These are phyloP conservation scores for Axilococcus clingmanii DNA, from an alignment of 139 green algal species.

Conservation along the genomic window DNA sequence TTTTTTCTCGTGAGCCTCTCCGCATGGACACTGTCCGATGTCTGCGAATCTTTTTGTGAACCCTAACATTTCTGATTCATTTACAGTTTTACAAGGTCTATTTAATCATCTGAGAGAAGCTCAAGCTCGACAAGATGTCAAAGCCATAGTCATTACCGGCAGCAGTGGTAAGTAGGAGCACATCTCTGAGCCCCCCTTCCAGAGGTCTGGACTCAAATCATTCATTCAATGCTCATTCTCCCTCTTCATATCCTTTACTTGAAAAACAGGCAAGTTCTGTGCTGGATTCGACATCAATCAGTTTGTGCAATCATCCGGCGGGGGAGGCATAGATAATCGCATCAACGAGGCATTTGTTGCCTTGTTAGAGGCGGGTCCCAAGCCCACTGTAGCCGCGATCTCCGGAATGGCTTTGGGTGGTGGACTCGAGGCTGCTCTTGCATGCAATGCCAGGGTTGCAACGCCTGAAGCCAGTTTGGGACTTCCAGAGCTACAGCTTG, in stretches of 20 bases:
- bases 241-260: no score
- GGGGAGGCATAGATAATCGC: constrained; percentile 52
- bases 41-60: constrained; percentile 1
- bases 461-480: constrained; percentile 67
- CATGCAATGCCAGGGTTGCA: constrained; percentile 69
- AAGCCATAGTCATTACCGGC: constrained; percentile 86
- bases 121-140: constrained; percentile 55
- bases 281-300: constrained; percentile 89
- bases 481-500: constrained; percentile 91
- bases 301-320: constrained; percentile 41
- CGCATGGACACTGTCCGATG: background rate
- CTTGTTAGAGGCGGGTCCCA: constrained; percentile 68
- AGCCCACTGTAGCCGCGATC: constrained; percentile 87
- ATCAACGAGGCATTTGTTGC: constrained; percentile 60
- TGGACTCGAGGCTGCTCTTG: constrained; percentile 89
- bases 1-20: background rate
- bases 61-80: background rate
- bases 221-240: no score
- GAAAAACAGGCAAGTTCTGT: constrained; percentile 69
- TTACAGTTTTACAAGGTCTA: constrained; percentile 71
- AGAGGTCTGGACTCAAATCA: no score
- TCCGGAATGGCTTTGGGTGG: constrained; percentile 78
- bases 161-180: constrained; percentile 15
- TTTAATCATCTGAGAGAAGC: constrained; percentile 62
- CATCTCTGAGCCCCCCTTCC: no score